Base-by-base conservation (phyloP, 2,329 filamentous ascomycete species). In the Aspergillus aculeatus region DNA sequence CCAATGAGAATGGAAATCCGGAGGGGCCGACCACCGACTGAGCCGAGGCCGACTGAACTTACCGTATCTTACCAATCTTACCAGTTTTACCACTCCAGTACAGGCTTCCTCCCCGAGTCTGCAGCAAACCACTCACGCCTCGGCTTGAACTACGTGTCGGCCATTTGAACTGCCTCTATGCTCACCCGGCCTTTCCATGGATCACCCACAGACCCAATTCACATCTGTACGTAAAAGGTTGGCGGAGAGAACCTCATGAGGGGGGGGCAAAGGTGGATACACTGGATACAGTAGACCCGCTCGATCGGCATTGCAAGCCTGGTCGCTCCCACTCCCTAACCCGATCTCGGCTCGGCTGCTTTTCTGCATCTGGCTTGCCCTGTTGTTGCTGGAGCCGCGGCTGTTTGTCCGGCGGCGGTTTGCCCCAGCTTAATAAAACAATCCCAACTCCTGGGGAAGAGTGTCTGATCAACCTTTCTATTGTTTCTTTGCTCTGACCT, bases 41-140 rank as follows among this genome's bases (percentile, higher is more conserved):
- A 44, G 38, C 38, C 69, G 69, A 71, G 69, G 66, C 57, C 57
- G 11, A 6, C 11, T 7, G 16, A 5, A 3, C 9, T 44, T 57
- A 73, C 70, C 50, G 71, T 73, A 72, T 68, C 54, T 61, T 73
- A 74, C 70, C 0, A 2, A 1, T 29, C 38, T 59, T 60, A 57
- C 56, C 31, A n/a, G 1, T 29, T 5, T 29, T 29, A 29, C 26
- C 26, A 23, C 31, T 23, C 56, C 31, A 35, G 5, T 41, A 23
- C 47, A 19, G 41, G 41, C 14, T 24, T 31, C 5, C 41, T 55
- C n/a, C 26, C 31, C 31, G 9, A 32, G 23, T 7, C 48, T 29
- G 7, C 48, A 16, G 21, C 48, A 19, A 41, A 38, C 12, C 16
- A 19, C 32, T 35, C 11, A 35, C 14, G 5, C 38, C 38, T 44